Conservation (phyloP, 2,329 filamentous ascomycete genomes). For the Lojkania enalia region DNA sequence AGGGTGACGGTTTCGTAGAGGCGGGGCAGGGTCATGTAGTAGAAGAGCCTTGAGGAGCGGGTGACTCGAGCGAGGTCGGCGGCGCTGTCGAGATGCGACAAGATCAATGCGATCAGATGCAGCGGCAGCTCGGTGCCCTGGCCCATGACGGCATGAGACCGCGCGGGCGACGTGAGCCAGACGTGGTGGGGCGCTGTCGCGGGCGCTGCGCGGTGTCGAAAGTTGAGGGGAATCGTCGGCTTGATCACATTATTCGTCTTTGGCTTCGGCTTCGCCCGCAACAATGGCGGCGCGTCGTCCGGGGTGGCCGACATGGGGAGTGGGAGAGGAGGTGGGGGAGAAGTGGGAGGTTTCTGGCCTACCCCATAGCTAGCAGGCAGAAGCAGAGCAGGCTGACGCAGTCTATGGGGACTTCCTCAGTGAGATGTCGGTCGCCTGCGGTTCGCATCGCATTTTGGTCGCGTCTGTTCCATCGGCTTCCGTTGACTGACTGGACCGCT, state of each 20-base stretch:
- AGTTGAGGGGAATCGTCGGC: constrained; percentile 2
- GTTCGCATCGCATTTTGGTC: not conserved
- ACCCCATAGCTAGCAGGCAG: not conserved
- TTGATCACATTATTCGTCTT: not conserved
- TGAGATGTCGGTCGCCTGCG: no score
- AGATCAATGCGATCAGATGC: constrained; percentile 61
- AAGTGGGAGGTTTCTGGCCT: no score
- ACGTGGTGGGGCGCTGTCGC: constrained; percentile 36
- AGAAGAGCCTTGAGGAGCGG: constrained; percentile 63
- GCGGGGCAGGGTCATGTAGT: constrained; percentile 66
- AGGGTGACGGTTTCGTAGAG: constrained; percentile 62
- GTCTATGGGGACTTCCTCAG: no score
- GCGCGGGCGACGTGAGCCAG: constrained; percentile 40
- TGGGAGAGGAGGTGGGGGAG: no score
- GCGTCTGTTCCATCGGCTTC: not conserved
- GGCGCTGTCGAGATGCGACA: constrained; percentile 60
- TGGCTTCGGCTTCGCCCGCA: not conserved
- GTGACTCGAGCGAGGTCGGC: constrained; percentile 63
- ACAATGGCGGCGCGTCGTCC: no score
- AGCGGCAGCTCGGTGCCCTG: constrained; percentile 54
- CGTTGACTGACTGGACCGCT: no score
- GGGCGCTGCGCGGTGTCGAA: constrained; percentile 10
- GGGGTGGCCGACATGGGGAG: no score
- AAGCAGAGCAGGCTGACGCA: no score
- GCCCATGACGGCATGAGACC: constrained; percentile 30